These are phyloP conservation scores for Globisporangium mamillatum DNA, from an alignment of 352 stramenopile genomes.

Conservation along the genomic window DNA sequence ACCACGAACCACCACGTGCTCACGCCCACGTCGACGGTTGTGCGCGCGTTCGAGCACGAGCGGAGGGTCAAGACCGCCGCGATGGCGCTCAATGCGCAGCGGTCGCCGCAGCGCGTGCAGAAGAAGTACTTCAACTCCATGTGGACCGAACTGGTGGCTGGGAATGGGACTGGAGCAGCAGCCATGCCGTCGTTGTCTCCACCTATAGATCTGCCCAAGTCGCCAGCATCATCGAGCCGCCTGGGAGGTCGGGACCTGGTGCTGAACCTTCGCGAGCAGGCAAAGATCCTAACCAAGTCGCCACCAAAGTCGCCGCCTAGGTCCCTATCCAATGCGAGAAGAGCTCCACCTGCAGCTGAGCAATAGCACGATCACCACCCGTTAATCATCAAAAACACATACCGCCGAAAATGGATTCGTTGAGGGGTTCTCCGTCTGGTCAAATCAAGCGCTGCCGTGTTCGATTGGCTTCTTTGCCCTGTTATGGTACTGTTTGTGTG, in stretches of 20 bases:
- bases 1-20: conserved; percentile 9
- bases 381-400: background rate
- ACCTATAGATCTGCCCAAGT: conserved; percentile 9
- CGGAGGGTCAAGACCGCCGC: conserved; percentile 43
- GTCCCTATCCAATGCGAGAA: background rate
- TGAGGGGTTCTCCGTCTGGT: background rate
- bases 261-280: conserved; percentile 11
- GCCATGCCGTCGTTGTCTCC: background rate
- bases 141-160: conserved; percentile 33
- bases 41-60: conserved; percentile 29
- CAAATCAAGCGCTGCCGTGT: background rate
- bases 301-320: background rate
- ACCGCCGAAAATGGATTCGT: no score
- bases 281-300: background rate
- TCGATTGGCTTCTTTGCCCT: background rate
- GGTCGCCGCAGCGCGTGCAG: conserved; percentile 29
- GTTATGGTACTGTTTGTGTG: conserved; percentile 5
- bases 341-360: background rate
- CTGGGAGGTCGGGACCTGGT: conserved; percentile 17
- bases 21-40: conserved; percentile 6
- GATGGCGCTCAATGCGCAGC: conserved; percentile 20
- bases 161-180: no score
- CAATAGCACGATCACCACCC: background rate
- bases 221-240: background rate
- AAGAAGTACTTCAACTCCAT: conserved; percentile 68